Conservation (phyloP, 2,329 filamentous ascomycete species). For the Sporothrix luriei region DNA sequence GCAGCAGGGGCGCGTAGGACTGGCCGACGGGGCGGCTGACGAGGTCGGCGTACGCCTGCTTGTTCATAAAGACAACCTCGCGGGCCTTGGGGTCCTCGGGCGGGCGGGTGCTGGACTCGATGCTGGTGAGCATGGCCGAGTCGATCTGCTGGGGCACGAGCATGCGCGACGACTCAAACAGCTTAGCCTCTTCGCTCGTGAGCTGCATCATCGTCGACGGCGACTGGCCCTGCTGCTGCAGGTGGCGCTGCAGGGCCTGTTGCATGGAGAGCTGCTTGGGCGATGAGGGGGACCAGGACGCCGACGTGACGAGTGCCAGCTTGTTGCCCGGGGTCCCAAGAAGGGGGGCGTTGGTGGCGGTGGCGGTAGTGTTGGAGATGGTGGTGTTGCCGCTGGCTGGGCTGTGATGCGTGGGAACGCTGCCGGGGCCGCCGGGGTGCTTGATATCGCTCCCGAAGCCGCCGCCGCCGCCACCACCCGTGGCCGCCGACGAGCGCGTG, state of each 20-base stretch:
- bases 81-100: conserved; percentile 47
- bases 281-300: conserved; percentile 16
- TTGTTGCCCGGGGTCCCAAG: conserved; percentile 38
- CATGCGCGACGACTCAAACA: conserved; percentile 63
- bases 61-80: conserved; percentile 56
- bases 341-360: background rate
- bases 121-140: conserved; percentile 53
- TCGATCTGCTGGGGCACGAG: conserved; percentile 64
- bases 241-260: background rate
- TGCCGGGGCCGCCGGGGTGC: conserved; percentile 34
- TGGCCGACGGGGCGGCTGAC: conserved; percentile 47
- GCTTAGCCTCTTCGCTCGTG: conserved; percentile 47
- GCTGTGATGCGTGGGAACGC: conserved; percentile 33
- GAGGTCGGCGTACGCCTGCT: conserved; percentile 55
- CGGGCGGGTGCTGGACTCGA: conserved; percentile 43
- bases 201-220: conserved; percentile 39
- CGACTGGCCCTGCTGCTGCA: conserved; percentile 35
- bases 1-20: conserved; percentile 60
- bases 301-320: conserved; percentile 37
- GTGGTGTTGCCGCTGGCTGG: background rate
- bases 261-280: conserved; percentile 38
- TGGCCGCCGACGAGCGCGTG: conserved; percentile 57
- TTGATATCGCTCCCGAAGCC: conserved; percentile 33
- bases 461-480: conserved; percentile 36
- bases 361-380: conserved; percentile 5